A percentile compares a stretch with the other conserved stretches of the same genome.
Evolutionary conservation across 192 early-diverging fungal genomes (phyloP).

Genomic region (Coemansia sp.): DNA sequence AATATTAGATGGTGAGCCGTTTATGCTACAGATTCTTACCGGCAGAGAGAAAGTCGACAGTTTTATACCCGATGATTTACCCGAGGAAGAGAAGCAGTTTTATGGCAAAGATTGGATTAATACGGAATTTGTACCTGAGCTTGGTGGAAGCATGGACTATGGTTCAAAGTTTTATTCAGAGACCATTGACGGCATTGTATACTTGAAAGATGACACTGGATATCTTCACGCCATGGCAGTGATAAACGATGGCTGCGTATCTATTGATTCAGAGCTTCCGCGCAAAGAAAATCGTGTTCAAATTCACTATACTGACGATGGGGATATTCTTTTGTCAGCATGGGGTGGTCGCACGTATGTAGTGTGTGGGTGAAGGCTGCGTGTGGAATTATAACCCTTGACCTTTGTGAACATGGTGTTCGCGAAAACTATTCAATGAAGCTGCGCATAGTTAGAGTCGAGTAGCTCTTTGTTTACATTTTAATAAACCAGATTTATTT

Average conservation of each 20-base stretch:
- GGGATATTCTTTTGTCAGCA: not conserved
- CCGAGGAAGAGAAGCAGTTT: not conserved
- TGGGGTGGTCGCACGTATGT: conserved; percentile 5
- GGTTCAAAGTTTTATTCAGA: not conserved
- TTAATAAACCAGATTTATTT: too few species aligned
- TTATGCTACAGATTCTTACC: conserved; percentile 2
- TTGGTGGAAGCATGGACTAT: not conserved
- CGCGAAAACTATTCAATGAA: not conserved
- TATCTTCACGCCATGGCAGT: not conserved
- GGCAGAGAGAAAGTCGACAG: not conserved
- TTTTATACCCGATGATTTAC: not conserved
- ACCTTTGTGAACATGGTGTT: not conserved
- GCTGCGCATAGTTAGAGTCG: not conserved
- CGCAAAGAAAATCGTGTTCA: conserved; percentile 4
- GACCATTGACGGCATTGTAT: conserved; percentile 5
- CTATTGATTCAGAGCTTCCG: not conserved
- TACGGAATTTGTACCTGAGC: not conserved
- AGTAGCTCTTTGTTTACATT: too few species aligned
- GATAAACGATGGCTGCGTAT: not conserved
- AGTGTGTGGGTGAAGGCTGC: not conserved
- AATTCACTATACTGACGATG: conserved; percentile 8
- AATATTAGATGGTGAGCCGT: not conserved
- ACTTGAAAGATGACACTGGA: not conserved
- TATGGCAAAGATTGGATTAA: conserved; percentile 10
- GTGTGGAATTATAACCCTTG: not conserved